Conservation (phyloP, 2,329 filamentous ascomycete species). For the Colletotrichum sp. region DNA sequence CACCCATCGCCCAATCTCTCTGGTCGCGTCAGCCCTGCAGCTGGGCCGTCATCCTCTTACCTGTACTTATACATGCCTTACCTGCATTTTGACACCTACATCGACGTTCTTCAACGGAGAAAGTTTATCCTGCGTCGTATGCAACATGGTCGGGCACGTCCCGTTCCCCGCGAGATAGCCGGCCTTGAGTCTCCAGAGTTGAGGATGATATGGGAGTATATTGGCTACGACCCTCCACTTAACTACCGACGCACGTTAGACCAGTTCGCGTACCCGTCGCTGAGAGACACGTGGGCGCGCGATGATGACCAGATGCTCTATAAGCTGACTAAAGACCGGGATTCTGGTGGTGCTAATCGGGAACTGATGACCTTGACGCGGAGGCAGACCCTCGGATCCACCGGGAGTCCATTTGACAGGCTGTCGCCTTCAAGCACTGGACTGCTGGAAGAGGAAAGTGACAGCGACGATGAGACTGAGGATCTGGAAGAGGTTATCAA, state of each 20-base stretch:
- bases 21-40: constrained; percentile 10
- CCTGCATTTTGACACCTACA: constrained; percentile 69
- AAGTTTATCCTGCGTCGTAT: constrained; percentile 58
- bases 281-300: constrained; percentile 63
- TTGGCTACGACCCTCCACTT: constrained; percentile 64
- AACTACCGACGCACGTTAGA: constrained; percentile 68
- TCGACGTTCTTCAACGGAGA: constrained; percentile 59
- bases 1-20: constrained; percentile 27
- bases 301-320: constrained; percentile 74
- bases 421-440: constrained; percentile 13
- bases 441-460: constrained; percentile 13
- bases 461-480: constrained; percentile 37
- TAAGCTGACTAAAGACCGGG: constrained; percentile 62
- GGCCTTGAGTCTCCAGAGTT: constrained; percentile 61
- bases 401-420: constrained; percentile 1
- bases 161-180: constrained; percentile 59
- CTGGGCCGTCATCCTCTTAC: constrained; percentile 28
- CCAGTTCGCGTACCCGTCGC: constrained; percentile 67
- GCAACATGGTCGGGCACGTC: constrained; percentile 57
- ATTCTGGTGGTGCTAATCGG: constrained; percentile 18
- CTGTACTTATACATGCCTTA: constrained; percentile 63
- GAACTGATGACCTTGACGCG: constrained; percentile 15
- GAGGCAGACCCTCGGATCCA: constrained; percentile 16
- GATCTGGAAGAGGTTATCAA: constrained; percentile 41
- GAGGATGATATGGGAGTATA: constrained; percentile 67